These are phyloP conservation scores for Alternaria hordeiaustralica DNA, from an alignment of 2,329 filamentous ascomycete genomes.

Conservation along the genomic window DNA sequence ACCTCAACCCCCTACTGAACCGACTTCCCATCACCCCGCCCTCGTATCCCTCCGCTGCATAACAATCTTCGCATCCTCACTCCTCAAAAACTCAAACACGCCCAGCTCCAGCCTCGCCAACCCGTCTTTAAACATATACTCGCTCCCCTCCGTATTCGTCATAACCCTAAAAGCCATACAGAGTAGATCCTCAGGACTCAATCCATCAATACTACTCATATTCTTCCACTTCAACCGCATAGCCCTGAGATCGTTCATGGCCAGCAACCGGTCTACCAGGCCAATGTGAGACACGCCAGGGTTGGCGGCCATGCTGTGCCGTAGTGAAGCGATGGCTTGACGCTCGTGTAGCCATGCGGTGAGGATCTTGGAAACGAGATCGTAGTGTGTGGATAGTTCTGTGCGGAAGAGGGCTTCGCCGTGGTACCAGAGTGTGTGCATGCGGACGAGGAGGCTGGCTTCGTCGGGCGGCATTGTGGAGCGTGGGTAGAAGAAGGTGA, in stretches of 20 bases:
- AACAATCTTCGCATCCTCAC: slow-evolving; percentile 42
- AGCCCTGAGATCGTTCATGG: slow-evolving; percentile 44
- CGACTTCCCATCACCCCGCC: background rate
- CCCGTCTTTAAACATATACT: slow-evolving; percentile 44
- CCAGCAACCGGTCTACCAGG: slow-evolving; percentile 40
- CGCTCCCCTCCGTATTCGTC: slow-evolving; percentile 44
- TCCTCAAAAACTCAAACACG: slow-evolving; percentile 41
- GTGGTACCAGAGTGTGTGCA: slow-evolving; percentile 39
- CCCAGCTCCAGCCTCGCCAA: slow-evolving; percentile 35
- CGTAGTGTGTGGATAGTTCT: slow-evolving; percentile 35
- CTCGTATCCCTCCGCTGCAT: slow-evolving; percentile 31
- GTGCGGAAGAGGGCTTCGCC: slow-evolving; percentile 34
- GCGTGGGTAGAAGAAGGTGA: slow-evolving; percentile 41
- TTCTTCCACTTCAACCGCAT: slow-evolving; percentile 47
- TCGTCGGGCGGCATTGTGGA: slow-evolving; percentile 34
- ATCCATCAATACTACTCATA: slow-evolving; percentile 41
- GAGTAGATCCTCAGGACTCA: slow-evolving; percentile 44
- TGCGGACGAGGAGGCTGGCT: slow-evolving; percentile 27
- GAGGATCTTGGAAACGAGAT: slow-evolving; percentile 37
- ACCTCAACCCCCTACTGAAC: background rate
- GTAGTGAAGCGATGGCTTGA: slow-evolving; percentile 36
- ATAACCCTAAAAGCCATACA: slow-evolving; percentile 39
- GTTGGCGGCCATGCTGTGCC: slow-evolving; percentile 26
- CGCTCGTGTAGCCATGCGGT: slow-evolving; percentile 41
- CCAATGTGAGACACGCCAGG: slow-evolving; percentile 34